These are phyloP conservation scores for Anthracocystis panici-leucophaei DNA, from an alignment of 1,284 basidiomycete species.

Conservation along the genomic window DNA sequence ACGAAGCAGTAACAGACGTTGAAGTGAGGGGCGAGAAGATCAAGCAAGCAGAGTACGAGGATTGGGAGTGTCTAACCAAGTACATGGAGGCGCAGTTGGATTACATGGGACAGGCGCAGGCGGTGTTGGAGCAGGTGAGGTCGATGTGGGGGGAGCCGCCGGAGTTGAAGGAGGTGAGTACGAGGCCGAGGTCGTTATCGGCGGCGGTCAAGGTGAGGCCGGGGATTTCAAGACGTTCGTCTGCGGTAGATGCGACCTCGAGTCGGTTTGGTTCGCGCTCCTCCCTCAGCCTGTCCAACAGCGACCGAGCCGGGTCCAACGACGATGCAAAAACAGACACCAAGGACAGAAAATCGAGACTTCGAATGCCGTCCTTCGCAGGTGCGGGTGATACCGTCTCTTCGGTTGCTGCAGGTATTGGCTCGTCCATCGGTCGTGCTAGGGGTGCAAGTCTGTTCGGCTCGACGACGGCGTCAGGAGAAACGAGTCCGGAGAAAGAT, in stretches of 20 bases:
- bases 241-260: slow-evolving; percentile 27
- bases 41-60: slow-evolving; percentile 55
- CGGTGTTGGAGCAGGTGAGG: slow-evolving; percentile 56
- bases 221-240: slow-evolving; percentile 25
- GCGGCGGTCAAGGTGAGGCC: slow-evolving; percentile 22
- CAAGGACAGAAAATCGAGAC: slow-evolving; percentile 28
- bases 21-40: slow-evolving; percentile 52
- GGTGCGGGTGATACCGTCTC: slow-evolving; percentile 34
- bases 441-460: slow-evolving; percentile 15
- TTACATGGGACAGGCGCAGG: slow-evolving; percentile 52
- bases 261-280: slow-evolving; percentile 30
- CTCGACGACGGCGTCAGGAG: not conserved
- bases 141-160: slow-evolving; percentile 29
- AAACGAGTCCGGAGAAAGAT: slow-evolving; percentile 35
- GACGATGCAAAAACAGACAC: slow-evolving; percentile 17
- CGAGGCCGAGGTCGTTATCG: slow-evolving; percentile 19
- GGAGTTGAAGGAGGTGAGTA: slow-evolving; percentile 7
- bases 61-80: slow-evolving; percentile 49
- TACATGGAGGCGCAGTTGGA: slow-evolving; percentile 58
- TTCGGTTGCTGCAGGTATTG: slow-evolving; percentile 34
- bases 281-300: slow-evolving; percentile 28
- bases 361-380: slow-evolving; percentile 48
- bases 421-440: slow-evolving; percentile 30
- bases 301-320: slow-evolving; percentile 11
- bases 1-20: slow-evolving; percentile 58